These are phyloP conservation scores for Cryphonectria nitschkei DNA, from an alignment of 2,329 filamentous ascomycete genomes.

Conservation along the genomic window DNA sequence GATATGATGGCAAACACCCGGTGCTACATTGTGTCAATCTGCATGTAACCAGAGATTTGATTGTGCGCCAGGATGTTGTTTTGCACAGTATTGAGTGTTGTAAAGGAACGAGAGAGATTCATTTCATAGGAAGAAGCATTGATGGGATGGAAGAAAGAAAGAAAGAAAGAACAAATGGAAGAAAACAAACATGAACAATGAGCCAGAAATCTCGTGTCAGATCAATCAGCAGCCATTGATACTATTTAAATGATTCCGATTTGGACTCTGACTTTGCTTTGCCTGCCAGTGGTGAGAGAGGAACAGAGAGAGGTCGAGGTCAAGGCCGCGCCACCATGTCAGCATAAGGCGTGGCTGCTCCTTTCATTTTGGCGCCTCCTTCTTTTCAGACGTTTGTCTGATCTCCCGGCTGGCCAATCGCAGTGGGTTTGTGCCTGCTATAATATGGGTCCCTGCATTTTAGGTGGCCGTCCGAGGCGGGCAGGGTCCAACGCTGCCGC, in stretches of 20 bases:
- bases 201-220: background rate
- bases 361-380: constrained; percentile 6
- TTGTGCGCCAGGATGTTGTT: background rate
- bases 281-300: background rate
- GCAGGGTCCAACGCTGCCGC: background rate
- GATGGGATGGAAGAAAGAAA: background rate
- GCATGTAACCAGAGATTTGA: background rate
- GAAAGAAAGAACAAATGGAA: background rate
- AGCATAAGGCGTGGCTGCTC: background rate
- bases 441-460: background rate
- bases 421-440: background rate
- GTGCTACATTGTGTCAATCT: background rate
- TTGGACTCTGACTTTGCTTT: background rate
- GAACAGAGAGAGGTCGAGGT: background rate
- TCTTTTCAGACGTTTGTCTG: background rate
- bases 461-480: background rate
- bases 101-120: background rate
- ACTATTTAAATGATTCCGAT: background rate
- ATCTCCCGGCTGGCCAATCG: background rate
- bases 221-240: background rate
- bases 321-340: background rate
- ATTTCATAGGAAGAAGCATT: background rate
- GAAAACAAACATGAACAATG: background rate
- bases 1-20: background rate
- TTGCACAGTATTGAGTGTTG: too few relatives aligned